phyloP scores from a whole-genome alignment of 495 filamentous ascomycete species.

The Chaetomium fimeti region DNA sequence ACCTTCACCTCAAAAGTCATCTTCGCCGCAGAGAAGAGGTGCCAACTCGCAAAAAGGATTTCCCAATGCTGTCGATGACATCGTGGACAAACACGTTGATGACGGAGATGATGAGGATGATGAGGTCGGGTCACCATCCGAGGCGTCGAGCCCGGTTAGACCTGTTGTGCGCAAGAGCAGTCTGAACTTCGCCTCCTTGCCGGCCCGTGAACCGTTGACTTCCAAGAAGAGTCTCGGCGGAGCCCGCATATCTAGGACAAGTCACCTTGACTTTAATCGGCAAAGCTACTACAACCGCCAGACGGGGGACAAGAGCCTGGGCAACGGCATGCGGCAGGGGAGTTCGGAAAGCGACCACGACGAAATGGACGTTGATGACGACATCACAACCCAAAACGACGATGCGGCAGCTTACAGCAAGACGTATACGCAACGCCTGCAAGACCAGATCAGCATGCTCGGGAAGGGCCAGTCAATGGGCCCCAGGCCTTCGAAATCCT shows the following conservation, averaged over 20 bases:
- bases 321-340: slow-evolving; percentile 41
- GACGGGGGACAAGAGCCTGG: slow-evolving; percentile 61
- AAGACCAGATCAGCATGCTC: slow-evolving; percentile 91
- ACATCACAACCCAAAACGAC: slow-evolving; percentile 42
- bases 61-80: slow-evolving; percentile 25
- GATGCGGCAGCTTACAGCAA: slow-evolving; percentile 64
- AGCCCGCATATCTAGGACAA: slow-evolving; percentile 65
- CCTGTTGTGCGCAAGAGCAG: slow-evolving; percentile 82
- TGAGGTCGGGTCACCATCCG: slow-evolving; percentile 51
- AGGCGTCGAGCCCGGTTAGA: slow-evolving; percentile 49
- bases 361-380: slow-evolving; percentile 60
- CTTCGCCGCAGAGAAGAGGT: slow-evolving; percentile 20
- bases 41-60: slow-evolving; percentile 17
- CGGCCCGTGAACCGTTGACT: slow-evolving; percentile 81
- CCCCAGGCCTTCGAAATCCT: slow-evolving; percentile 67
- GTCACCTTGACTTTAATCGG: slow-evolving; percentile 70
- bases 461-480: slow-evolving; percentile 68
- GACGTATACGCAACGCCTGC: slow-evolving; percentile 83
- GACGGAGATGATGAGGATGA: slow-evolving; percentile 50
- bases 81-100: slow-evolving; percentile 17
- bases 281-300: slow-evolving; percentile 63
- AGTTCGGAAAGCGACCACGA: slow-evolving; percentile 49
- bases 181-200: slow-evolving; percentile 86
- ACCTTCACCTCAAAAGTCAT: slow-evolving; percentile 26
- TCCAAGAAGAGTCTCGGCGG: slow-evolving; percentile 76